These are phyloP conservation scores for Eruca vesicaria DNA, from an alignment of 441 rosid genomes.

Conservation along the genomic window DNA sequence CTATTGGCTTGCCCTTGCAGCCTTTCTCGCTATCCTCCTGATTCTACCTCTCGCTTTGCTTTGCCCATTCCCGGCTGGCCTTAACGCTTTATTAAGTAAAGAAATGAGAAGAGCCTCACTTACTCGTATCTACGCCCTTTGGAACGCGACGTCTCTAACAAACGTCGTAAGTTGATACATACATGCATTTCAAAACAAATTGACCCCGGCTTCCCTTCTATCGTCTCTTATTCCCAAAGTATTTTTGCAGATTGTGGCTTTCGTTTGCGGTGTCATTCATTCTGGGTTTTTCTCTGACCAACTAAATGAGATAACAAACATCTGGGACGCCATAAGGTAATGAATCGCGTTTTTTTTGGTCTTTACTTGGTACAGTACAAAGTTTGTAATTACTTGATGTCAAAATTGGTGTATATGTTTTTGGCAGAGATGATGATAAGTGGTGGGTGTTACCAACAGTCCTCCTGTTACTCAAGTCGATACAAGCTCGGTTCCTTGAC, in stretches of 20 bases:
- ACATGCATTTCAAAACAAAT: background rate
- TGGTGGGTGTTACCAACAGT: conserved; percentile 96
- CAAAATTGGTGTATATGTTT: conserved; percentile 2
- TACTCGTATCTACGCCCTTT: conserved; percentile 83
- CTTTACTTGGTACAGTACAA: background rate
- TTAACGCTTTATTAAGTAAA: conserved; percentile 92
- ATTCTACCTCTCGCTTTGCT: conserved; percentile 90
- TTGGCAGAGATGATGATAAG: conserved; percentile 70
- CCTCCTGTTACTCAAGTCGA: conserved; percentile 63
- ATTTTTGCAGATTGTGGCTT: conserved; percentile 83
- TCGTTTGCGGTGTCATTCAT: conserved; percentile 66
- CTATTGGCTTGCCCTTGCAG: conserved; percentile 93
- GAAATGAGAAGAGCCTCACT: conserved; percentile 94
- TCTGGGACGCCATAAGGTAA: conserved; percentile 69
- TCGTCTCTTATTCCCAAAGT: conserved; percentile 7
- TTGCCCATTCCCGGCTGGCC: conserved; percentile 94
- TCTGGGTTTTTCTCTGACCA: conserved; percentile 49
- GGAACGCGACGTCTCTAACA: conserved; percentile 89
- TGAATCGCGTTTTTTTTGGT: background rate
- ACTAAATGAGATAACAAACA: conserved; percentile 43
- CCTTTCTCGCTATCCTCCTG: conserved; percentile 83
- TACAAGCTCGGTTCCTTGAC: conserved; percentile 87
- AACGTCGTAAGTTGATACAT: conserved; percentile 68
- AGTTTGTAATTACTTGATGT: background rate
- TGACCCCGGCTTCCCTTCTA: background rate